Conservation (phyloP, 75 land plant species). For the Chamaecyparis obtusa region DNA sequence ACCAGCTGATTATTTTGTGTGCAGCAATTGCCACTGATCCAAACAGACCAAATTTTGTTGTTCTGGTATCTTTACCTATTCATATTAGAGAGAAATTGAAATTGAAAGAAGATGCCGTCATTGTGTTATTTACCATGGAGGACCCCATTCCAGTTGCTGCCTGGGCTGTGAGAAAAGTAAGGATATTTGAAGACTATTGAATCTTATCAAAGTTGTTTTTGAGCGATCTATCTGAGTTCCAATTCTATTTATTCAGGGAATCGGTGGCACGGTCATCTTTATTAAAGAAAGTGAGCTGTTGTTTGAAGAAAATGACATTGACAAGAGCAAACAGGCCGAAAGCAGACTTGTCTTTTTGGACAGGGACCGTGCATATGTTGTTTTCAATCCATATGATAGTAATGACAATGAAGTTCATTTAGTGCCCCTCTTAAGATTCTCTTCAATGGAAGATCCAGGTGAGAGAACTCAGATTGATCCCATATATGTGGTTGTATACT, state of each 20-base stretch:
- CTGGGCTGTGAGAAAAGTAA: conserved; percentile 77
- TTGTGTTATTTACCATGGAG: conserved; percentile 50
- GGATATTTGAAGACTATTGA: neutral
- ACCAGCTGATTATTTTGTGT: conserved; percentile 10
- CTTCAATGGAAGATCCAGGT: conserved; percentile 41
- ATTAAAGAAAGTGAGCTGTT: conserved; percentile 16
- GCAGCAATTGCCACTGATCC: conserved; percentile 59
- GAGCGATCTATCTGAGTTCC: neutral
- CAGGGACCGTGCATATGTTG: conserved; percentile 47
- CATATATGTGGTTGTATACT: neutral
- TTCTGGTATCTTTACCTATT: conserved; percentile 27
- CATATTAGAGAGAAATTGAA: conserved; percentile 7
- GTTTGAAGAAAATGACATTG: neutral
- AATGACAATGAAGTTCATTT: conserved; percentile 8
- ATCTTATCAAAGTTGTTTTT: neutral
- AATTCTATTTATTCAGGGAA: conserved; percentile 33
- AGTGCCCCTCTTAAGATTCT: neutral
- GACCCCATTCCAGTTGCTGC: conserved; percentile 61
- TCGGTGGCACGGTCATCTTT: conserved; percentile 53
- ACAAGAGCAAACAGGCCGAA: neutral
- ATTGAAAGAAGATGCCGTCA: conserved; percentile 44
- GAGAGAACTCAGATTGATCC: neutral
- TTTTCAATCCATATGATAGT: conserved; percentile 48
- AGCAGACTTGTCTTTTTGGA: conserved; percentile 46
- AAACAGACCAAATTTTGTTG: conserved; percentile 55